Conservation (phyloP, 495 filamentous ascomycete species). For the Xylaria acuta region DNA sequence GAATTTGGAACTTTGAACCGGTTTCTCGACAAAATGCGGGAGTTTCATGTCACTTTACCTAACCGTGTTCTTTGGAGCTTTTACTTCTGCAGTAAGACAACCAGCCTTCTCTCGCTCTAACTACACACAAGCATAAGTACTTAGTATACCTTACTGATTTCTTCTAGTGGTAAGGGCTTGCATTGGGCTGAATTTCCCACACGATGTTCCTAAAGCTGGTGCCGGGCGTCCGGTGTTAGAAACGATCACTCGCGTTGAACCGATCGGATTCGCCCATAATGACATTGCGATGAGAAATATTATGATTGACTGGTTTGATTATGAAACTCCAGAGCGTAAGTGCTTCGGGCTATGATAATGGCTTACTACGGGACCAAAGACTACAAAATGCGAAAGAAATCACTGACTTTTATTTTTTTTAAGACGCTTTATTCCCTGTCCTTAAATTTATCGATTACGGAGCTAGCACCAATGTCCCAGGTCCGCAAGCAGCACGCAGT, state of each 20-base stretch:
- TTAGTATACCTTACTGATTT: not conserved
- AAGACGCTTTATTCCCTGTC: not conserved
- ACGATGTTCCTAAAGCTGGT: not conserved
- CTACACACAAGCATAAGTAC: too few relatives aligned
- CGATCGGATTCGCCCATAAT: not conserved
- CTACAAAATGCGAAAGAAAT: not conserved
- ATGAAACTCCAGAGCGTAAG: not conserved
- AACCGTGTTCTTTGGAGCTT: slow-evolving; percentile 19
- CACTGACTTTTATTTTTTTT: not conserved
- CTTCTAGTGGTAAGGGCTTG: not conserved
- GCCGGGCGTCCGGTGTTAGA: not conserved
- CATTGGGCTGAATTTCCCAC: not conserved
- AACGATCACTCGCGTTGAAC: not conserved
- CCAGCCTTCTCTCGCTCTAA: too few relatives aligned
- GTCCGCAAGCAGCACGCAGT: not conserved
- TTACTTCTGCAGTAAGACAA: slow-evolving; percentile 15
- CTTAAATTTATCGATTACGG: slow-evolving; percentile 17
- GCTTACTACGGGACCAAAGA: not conserved
- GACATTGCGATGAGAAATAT: slow-evolving; percentile 9
- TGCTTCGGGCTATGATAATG: too few relatives aligned
- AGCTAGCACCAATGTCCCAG: too few relatives aligned
- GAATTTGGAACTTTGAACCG: not conserved
- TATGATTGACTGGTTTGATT: not conserved
- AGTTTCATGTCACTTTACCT: not conserved
- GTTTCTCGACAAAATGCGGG: not conserved